Evolutionary conservation across 1,284 basidiomycete species (phyloP), one percentile per base, ranked within the genome.

Genomic region (Irpex sp.): DNA sequence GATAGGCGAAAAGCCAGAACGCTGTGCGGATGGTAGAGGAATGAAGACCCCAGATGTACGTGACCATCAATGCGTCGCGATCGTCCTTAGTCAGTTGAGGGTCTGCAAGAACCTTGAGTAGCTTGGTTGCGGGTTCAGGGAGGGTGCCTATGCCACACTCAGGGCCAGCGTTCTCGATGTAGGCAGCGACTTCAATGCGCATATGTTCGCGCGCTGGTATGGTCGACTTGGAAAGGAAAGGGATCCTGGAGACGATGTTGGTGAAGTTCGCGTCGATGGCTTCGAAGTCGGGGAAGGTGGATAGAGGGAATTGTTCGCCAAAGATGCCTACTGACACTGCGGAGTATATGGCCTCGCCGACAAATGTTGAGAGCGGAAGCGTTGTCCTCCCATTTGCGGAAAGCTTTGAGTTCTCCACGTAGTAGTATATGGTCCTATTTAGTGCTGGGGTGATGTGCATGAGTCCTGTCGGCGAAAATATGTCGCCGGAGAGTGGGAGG

Each of bases 221-320:
- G 6, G 59, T 5, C 13, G 59, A 62, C 22, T 9, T 62, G 27
- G 59, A 22, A 13, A 62, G 22, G 59, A 62, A 62, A 10, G 59
- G 59, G 22, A 62, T 3, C 18, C 11, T 24, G 59, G 27, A 24
- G 18, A 62, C 5, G 13, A 62, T 15, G 27, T 32, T 22, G 18
- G 27, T 32, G 4, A 62, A 62, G 59, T 62, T 32, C 5, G 22
- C 11, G 10, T 62, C 59, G 22, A 62, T 22, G 59, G 27, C 11
- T 24, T 62, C 59, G 59, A 62, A 62, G 27, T 62, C 59, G 10
- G 10, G 13, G 5, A 62, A 62, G 15, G 59, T 32, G 18, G 59
- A 62, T 13, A 62, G 59, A 13, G 59, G 59, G 59, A n/a, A 62
- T 13, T 62, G 15, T 15, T 62, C 59, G 22, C 59, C 59, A 62